Evolutionary conservation across 139 green algal genomes (phyloP).

Genomic region (Chlorella sp.): DNA sequence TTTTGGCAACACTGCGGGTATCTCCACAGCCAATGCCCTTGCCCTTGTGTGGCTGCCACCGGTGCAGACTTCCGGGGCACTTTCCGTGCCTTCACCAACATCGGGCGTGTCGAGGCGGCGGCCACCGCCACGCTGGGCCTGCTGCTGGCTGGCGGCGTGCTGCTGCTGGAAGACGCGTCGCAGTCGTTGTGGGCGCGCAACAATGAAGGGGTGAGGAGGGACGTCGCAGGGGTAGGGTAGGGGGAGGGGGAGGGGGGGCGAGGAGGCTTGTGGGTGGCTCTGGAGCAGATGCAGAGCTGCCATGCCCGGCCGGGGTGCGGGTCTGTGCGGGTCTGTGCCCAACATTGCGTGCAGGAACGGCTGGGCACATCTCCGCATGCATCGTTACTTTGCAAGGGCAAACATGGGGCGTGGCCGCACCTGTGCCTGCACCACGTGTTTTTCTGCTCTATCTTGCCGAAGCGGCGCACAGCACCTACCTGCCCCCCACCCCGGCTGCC

Average conservation of each 20-base stretch:
- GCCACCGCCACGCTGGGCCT: not conserved
- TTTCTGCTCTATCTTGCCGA: not conserved
- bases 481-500: not conserved
- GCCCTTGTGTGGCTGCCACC: not conserved
- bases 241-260: not conserved
- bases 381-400: not conserved
- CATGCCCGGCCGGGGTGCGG: no score
- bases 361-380: not conserved
- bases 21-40: no score
- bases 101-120: not conserved
- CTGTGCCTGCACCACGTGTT: not conserved
- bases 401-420: not conserved
- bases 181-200: conserved; percentile 12
- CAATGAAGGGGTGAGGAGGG: conserved; percentile 30
- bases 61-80: conserved; percentile 7
- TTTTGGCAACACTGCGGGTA: no score
- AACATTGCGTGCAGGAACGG: no score
- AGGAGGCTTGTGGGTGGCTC: not conserved
- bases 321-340: no score
- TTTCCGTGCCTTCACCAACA: conserved; percentile 18
- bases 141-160: conserved; percentile 13
- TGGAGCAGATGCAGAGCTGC: not conserved
- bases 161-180: conserved; percentile 19
- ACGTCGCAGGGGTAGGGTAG: not conserved
- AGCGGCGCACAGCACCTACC: not conserved